Percentiles rank a stretch among this genome's conserved stretches.
Conservation (phyloP, 1,139 yeast genomes). For the Suhomyces bolitotheri region DNA sequence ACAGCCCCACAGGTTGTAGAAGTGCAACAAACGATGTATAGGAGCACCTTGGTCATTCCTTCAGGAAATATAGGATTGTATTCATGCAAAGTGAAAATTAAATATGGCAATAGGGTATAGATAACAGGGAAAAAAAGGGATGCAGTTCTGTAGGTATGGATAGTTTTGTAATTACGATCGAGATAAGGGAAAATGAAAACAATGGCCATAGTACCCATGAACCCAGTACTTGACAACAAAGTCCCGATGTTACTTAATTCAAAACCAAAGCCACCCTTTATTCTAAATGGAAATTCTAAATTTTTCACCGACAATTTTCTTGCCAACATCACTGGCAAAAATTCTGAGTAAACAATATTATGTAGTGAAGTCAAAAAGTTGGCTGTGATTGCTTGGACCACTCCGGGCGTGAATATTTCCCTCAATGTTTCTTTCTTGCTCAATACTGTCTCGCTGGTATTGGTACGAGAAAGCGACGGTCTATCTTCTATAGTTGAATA, state of each 20-base stretch:
- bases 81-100: conserved; percentile 23
- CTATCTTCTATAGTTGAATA: conserved; percentile 16
- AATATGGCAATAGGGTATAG: conserved; percentile 24
- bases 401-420: conserved; percentile 24
- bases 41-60: conserved; percentile 15
- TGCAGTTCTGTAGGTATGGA: conserved; percentile 23
- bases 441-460: conserved; percentile 2
- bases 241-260: conserved; percentile 24
- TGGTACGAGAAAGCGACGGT: conserved; percentile 8
- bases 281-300: conserved; percentile 21
- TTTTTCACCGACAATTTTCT: conserved; percentile 16
- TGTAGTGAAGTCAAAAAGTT: conserved; percentile 23
- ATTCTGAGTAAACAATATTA: conserved; percentile 23
- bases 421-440: conserved; percentile 3
- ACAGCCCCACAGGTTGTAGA: conserved; percentile 22
- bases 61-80: conserved; percentile 19
- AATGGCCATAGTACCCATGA: conserved; percentile 27
- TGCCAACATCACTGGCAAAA: conserved; percentile 26
- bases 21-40: conserved; percentile 22
- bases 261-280: conserved; percentile 26
- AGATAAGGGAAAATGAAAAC: conserved; percentile 26
- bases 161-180: conserved; percentile 25
- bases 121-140: conserved; percentile 25
- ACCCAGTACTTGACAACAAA: conserved; percentile 27
- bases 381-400: conserved; percentile 22